Base-by-base conservation (phyloP, 495 filamentous ascomycete species). In the Haplographium delicatum region DNA sequence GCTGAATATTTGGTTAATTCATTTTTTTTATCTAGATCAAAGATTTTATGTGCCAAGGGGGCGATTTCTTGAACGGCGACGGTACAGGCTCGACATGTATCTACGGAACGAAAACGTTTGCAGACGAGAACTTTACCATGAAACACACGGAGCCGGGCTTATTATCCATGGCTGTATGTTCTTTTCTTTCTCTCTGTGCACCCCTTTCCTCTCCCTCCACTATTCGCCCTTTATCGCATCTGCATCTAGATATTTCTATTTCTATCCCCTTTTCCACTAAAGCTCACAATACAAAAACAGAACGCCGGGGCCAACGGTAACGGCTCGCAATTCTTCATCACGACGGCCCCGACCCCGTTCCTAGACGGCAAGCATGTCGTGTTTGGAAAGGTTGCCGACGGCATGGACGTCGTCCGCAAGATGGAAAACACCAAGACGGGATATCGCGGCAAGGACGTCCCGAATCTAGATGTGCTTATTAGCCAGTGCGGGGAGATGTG, bases 251-350 rank as follows among this genome's bases (percentile, higher is more conserved):
- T n/a, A n/a, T n/a, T n/a, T n/a, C n/a, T n/a, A n/a, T n/a, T n/a
- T n/a, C n/a, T n/a, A n/a, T n/a, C n/a, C n/a, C n/a, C n/a, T n/a
- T n/a, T n/a, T n/a, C n/a, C n/a, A n/a, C n/a, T n/a, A n/a, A n/a
- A n/a, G n/a, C n/a, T n/a, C n/a, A n/a, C n/a, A n/a, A n/a, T n/a
- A n/a, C n/a, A n/a, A n/a, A n/a, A n/a, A n/a, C n/a, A n/a, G n/a
- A n/a, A n/a, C n/a, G n/a, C n/a, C n/a, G n/a, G n/a, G n/a, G n/a
- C n/a, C n/a, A 85, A 97, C 64, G 91, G 87, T 47, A 98, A 97
- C 64, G 94, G 94, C 11, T 91, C 82, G 47, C 94, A 97, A 65
- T 98, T 98, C 70, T 98, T 98, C 73, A 91, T 97, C 68, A 96
- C 88, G 2, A 90, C 86, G 0, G 85, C 84, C 9, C 72, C 85